Percentiles rank a stretch among this genome's conserved stretches.
phyloP scores from a whole-genome alignment of 331 rosid genomes.

The Telfairia occidentalis region DNA sequence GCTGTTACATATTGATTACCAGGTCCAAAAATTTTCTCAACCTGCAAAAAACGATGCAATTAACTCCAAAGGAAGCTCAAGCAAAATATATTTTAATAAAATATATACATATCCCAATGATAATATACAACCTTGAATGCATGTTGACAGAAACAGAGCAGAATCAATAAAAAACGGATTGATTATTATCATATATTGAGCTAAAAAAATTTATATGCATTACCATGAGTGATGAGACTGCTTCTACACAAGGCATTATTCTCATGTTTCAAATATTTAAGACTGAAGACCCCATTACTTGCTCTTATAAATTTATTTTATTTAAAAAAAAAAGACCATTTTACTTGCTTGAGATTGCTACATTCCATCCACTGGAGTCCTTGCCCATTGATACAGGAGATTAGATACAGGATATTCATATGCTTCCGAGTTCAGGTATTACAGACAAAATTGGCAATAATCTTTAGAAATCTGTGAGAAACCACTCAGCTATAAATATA shows the following conservation, averaged over 20 bases:
- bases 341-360: background rate
- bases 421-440: background rate
- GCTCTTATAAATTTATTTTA: no score
- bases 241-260: background rate
- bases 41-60: conserved; percentile 33
- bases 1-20: conserved; percentile 98
- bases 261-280: background rate
- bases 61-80: background rate
- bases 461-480: background rate
- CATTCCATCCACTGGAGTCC: background rate
- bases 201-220: background rate
- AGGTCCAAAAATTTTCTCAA: conserved; percentile 86
- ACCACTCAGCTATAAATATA: background rate
- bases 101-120: background rate
- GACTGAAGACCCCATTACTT: background rate
- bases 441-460: background rate
- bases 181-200: background rate
- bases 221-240: background rate
- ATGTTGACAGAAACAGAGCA: background rate
- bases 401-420: background rate
- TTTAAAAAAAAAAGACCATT: no score
- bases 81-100: background rate
- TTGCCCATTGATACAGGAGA: background rate
- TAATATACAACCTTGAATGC: background rate
- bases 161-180: background rate